Percentiles rank a stretch among this genome's conserved stretches.
Evolutionary conservation across 768 basidiomycete genomes (phyloP).

Genomic region (Tricholomella constricta): DNA sequence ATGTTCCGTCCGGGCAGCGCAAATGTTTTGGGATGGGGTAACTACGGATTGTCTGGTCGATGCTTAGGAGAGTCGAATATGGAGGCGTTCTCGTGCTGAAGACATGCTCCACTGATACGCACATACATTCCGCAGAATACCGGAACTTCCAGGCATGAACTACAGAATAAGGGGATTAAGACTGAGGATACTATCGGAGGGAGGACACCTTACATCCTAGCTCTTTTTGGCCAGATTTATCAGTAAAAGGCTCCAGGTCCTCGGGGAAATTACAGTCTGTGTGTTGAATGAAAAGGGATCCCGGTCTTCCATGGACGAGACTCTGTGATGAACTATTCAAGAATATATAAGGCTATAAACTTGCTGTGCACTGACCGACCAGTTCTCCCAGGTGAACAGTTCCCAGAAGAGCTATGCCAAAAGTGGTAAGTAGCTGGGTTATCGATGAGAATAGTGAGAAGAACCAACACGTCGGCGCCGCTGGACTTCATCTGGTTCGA

Average conservation of each 20-base stretch:
- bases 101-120: conserved; percentile 42
- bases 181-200: not conserved
- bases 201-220: conserved; percentile 41
- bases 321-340: conserved; percentile 31
- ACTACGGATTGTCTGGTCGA: conserved; percentile 53
- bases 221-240: conserved; percentile 36
- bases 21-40: conserved; percentile 49
- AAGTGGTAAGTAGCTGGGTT: not conserved
- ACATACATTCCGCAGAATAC: conserved; percentile 47
- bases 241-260: conserved; percentile 36
- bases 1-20: conserved; percentile 34
- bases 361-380: conserved; percentile 38
- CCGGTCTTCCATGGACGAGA: conserved; percentile 52
- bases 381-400: conserved; percentile 49
- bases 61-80: conserved; percentile 47
- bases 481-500: conserved; percentile 46
- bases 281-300: conserved; percentile 45
- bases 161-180: conserved; percentile 16
- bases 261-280: conserved; percentile 55
- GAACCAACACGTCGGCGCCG: conserved; percentile 38
- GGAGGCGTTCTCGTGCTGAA: conserved; percentile 38
- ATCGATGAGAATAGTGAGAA: not conserved
- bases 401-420: conserved; percentile 51
- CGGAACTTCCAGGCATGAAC: conserved; percentile 48
- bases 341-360: not conserved